Percentiles rank a stretch among this genome's conserved stretches.
Conservation (phyloP, 306 rosid species). For the Medicago truncatula region MtrunA17r5.0-ANR NC_053043.1:5144501-5145000, state of each 20-base stretch:
- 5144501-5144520: too few relatives aligned
- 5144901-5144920: not conserved
- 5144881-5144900: slow-evolving; percentile 38
- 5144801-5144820: not conserved
- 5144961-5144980: not conserved
- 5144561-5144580: not conserved
- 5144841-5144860: not conserved
- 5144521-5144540: too few relatives aligned
- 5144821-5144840: too few relatives aligned
- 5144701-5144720: slow-evolving; percentile 7
- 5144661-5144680: not conserved
- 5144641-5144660: not conserved
- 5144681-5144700: not conserved
- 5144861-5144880: slow-evolving; percentile 10
- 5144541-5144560: too few relatives aligned
- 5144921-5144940: not conserved
- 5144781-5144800: slow-evolving; percentile 20
- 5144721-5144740: slow-evolving; percentile 25
- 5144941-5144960: not conserved
- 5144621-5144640: not conserved
- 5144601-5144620: not conserved
- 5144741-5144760: slow-evolving; percentile 37
- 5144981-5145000: too few relatives aligned
- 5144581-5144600: not conserved
- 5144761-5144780: slow-evolving; percentile 36